Conservation (phyloP, 108 stramenopile genomes). For the Parmales sp. region DNA sequence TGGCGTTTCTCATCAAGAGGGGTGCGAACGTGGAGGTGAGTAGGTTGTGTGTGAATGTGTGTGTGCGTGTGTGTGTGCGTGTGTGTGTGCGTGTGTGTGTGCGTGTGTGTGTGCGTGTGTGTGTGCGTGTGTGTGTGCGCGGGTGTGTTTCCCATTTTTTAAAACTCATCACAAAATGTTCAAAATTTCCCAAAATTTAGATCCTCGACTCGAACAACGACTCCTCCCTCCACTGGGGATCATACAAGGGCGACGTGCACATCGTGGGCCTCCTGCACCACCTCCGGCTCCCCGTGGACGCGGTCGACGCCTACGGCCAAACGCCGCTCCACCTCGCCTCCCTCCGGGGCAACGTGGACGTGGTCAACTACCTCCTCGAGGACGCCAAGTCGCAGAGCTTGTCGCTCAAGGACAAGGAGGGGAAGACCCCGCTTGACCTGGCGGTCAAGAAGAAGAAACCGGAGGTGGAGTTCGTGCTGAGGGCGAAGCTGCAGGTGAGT, state of each 20-base stretch:
- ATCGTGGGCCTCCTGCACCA: conserved; percentile 77
- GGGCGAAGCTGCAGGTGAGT: conserved; percentile 31
- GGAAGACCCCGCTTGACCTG: conserved; percentile 16
- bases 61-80: no score
- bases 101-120: no score
- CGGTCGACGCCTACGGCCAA: conserved; percentile 62
- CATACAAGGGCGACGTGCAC: conserved; percentile 81
- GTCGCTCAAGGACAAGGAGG: conserved; percentile 12
- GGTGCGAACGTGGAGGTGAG: conserved; percentile 56
- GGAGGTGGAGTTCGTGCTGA: conserved; percentile 46
- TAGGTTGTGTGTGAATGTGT: no score
- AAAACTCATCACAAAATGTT: no score
- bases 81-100: no score
- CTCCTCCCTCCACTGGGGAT: conserved; percentile 90
- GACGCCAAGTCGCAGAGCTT: conserved; percentile 20
- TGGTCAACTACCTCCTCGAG: conserved; percentile 59
- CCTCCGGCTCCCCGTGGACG: conserved; percentile 55
- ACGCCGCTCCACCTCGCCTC: conserved; percentile 85
- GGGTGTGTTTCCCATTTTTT: no score
- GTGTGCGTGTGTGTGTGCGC: no score
- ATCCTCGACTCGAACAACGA: conserved; percentile 72
- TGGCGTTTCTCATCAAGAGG: conserved; percentile 63
- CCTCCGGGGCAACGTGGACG: conserved; percentile 71
- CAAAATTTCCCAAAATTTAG: no score
- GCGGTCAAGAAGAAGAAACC: conserved; percentile 61